phyloP scores from a whole-genome alignment of 2,329 filamentous ascomycete genomes.

The Seiridium cupressi region DNA sequence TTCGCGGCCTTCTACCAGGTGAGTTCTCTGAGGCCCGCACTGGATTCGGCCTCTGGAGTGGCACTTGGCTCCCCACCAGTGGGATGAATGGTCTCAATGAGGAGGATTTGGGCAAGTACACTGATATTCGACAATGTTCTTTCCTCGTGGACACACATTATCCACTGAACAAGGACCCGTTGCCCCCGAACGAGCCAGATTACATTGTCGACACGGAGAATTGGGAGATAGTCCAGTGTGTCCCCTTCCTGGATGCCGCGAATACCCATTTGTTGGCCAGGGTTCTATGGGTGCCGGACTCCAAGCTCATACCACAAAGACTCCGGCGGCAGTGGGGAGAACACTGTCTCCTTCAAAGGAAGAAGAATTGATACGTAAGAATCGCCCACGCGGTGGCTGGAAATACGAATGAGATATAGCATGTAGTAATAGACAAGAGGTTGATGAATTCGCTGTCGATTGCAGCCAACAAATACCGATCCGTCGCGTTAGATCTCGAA shows the following conservation, averaged over 20 bases:
- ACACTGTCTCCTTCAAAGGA: slow-evolving; percentile 78
- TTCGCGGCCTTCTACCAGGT: slow-evolving; percentile 83
- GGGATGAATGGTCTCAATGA: slow-evolving; percentile 92
- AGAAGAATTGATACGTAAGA: slow-evolving; percentile 13
- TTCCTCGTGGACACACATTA: slow-evolving; percentile 90
- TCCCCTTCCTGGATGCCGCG: slow-evolving; percentile 76
- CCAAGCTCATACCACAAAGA: slow-evolving; percentile 64
- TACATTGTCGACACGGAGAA: slow-evolving; percentile 70
- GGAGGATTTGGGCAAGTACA: slow-evolving; percentile 86
- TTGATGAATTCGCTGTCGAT: not conserved
- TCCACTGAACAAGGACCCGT: slow-evolving; percentile 46
- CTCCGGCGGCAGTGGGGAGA: slow-evolving; percentile 78
- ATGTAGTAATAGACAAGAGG: not conserved
- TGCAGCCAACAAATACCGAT: too few species aligned
- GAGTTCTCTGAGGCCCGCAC: slow-evolving; percentile 76
- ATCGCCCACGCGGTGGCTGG: not conserved
- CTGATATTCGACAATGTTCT: slow-evolving; percentile 69
- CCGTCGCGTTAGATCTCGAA: too few species aligned
- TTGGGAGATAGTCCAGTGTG: slow-evolving; percentile 78
- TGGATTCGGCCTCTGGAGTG: slow-evolving; percentile 72
- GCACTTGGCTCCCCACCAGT: slow-evolving; percentile 76
- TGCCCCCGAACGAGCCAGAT: slow-evolving; percentile 73
- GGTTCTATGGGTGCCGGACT: slow-evolving; percentile 78
- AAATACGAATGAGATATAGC: not conserved
- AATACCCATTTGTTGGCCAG: slow-evolving; percentile 73